Conservation (phyloP, 2,329 filamentous ascomycete genomes). For the Colletotrichum spaethianum region DNA sequence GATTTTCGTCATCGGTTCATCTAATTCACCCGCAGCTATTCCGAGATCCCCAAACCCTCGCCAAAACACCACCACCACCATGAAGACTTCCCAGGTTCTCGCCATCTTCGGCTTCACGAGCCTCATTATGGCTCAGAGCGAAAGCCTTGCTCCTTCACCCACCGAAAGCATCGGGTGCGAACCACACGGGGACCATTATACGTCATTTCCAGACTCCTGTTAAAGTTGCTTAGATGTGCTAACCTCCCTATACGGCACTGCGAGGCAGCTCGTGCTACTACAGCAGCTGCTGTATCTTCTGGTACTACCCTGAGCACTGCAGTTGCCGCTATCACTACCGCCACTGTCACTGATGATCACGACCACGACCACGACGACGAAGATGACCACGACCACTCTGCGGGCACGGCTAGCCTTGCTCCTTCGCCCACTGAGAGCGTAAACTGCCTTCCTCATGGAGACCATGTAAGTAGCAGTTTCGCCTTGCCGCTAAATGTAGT, state of each 20-base stretch:
- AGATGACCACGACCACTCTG: neutral
- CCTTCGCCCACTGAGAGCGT: neutral
- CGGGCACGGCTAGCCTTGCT: neutral
- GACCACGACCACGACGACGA: neutral
- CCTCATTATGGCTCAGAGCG: conserved; percentile 34
- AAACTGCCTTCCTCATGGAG: neutral
- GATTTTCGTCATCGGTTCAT: neutral
- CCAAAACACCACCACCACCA: neutral
- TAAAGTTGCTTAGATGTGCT: neutral
- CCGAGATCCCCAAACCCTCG: neutral
- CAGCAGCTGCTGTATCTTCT: neutral
- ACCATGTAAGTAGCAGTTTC: conserved; percentile 30
- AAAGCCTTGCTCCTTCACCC: conserved; percentile 49
- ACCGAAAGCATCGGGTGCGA: conserved; percentile 54
- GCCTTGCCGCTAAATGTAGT: conserved; percentile 46
- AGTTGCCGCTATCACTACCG: neutral
- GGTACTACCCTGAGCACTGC: neutral
- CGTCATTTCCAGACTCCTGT: no score
- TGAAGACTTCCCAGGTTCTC: conserved; percentile 40
- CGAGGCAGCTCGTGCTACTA: conserved; percentile 18
- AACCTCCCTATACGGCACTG: conserved; percentile 31
- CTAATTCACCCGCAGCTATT: neutral
- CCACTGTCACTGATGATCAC: conserved; percentile 7
- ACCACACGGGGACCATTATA: conserved; percentile 57
- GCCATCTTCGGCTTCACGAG: conserved; percentile 35